Evolutionary conservation across 1,139 yeast genomes (phyloP).

Genomic region (Suhomyces atakaporum): DNA sequence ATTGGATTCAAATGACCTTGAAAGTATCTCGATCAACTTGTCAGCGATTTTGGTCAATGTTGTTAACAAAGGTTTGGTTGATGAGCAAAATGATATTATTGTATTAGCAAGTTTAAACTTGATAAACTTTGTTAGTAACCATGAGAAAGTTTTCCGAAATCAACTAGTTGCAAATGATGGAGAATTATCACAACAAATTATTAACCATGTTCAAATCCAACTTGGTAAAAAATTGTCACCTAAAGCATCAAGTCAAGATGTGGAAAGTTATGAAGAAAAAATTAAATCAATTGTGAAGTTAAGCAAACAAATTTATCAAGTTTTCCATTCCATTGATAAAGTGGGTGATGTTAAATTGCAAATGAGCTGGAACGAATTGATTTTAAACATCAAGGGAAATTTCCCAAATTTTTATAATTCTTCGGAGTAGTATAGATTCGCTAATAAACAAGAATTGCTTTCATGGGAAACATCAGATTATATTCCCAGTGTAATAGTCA

Average conservation of each 20-base stretch:
- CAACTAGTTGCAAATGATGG: constrained; percentile 21
- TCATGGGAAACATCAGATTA: background rate
- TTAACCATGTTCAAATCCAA: constrained; percentile 28
- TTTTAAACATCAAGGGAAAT: constrained; percentile 11
- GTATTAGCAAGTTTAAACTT: constrained; percentile 40
- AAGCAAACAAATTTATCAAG: constrained; percentile 16
- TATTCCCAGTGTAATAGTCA: too few relatives aligned
- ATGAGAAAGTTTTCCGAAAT: constrained; percentile 18
- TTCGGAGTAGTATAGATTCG: background rate
- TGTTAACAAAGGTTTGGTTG: constrained; percentile 36
- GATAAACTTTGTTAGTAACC: constrained; percentile 28
- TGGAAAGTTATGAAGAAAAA: constrained; percentile 37
- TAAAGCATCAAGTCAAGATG: constrained; percentile 48
- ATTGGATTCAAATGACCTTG: constrained; percentile 23
- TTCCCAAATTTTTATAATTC: constrained; percentile 9
- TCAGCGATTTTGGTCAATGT: constrained; percentile 30
- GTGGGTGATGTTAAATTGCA: constrained; percentile 5
- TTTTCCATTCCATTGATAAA: constrained; percentile 8
- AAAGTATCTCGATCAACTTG: constrained; percentile 22
- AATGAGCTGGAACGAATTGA: constrained; percentile 10
- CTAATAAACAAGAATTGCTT: background rate
- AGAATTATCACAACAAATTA: constrained; percentile 23
- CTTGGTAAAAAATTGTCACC: constrained; percentile 39
- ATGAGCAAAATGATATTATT: constrained; percentile 42
- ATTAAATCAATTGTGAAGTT: constrained; percentile 31